A percentile compares a stretch with the other conserved stretches of the same genome.
phyloP scores from a whole-genome alignment of 768 basidiomycete genomes.

The Suillus subluteus region DNA sequence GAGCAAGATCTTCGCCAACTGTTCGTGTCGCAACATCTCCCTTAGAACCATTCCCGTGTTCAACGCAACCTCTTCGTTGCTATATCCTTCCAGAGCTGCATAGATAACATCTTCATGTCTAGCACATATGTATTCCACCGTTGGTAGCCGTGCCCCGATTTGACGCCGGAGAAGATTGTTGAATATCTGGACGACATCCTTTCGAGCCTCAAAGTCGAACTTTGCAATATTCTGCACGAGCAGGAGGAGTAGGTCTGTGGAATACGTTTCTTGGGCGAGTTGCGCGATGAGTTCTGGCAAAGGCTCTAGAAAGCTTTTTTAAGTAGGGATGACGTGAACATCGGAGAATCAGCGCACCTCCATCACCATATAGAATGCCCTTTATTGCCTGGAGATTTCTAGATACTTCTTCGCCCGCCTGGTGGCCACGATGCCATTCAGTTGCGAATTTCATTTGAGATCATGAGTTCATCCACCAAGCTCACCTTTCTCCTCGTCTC shows the following conservation, averaged over 20 bases:
- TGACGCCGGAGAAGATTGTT: slow-evolving; percentile 89
- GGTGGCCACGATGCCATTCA: slow-evolving; percentile 13
- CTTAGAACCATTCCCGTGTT: slow-evolving; percentile 98
- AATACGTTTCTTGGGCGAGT: slow-evolving; percentile 94
- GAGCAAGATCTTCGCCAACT: slow-evolving; percentile 85
- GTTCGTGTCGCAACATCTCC: slow-evolving; percentile 95
- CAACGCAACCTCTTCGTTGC: slow-evolving; percentile 93
- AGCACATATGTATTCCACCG: slow-evolving; percentile 88
- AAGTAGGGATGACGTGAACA: slow-evolving; percentile 8
- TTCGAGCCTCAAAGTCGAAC: slow-evolving; percentile 93
- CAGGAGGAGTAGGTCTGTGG: slow-evolving; percentile 80
- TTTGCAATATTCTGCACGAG: slow-evolving; percentile 82
- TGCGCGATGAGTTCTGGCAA: slow-evolving; percentile 90
- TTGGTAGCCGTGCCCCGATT: slow-evolving; percentile 94
- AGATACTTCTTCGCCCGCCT: slow-evolving; percentile 90
- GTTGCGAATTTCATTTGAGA: not conserved
- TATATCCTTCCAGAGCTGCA: slow-evolving; percentile 87
- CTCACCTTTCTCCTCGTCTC: slow-evolving; percentile 83
- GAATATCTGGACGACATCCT: slow-evolving; percentile 85
- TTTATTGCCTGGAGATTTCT: slow-evolving; percentile 93
- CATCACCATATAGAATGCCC: slow-evolving; percentile 83
- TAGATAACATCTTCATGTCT: slow-evolving; percentile 80
- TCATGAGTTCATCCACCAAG: not conserved
- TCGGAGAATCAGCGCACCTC: slow-evolving; percentile 54
- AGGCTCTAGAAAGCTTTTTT: slow-evolving; percentile 55